Base-by-base conservation (phyloP, 129 eudicot genomes). In the Helianthus annuus region DNA sequence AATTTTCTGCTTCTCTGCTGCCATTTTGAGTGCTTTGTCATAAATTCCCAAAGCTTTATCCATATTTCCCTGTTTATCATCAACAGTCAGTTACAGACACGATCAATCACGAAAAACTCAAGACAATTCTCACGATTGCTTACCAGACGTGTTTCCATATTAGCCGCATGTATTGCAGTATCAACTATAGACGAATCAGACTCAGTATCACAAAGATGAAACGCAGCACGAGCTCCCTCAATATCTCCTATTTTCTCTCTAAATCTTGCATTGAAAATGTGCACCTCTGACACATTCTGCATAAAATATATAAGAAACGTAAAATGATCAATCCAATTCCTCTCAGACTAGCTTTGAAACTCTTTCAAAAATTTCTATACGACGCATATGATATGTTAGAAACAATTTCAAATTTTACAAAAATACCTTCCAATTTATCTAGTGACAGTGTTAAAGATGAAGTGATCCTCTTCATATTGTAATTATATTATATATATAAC, bases 91-190 rank as follows among this genome's bases (percentile, higher is more conserved):
- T 32, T 73, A 27, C 38, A 24, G 63, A 40, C 59, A 36, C 72
- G 36, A 34, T 24, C 61, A 46, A 24, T 55, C 32, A 39, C 17
- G 61, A 48, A 8, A 70, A 15, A 17, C 49, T 55, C 48, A 68
- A n/a, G 24, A 55, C 24, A 72, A 66, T 15, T 64, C 36, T 48
- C 64, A 51, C 38, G 78, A 19, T 34, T 42, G 40, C 48, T 12
- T 82, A 93, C 98, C 92, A 85, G 73, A 36, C 97, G 96, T 70
- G 85, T 93, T 79, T 93, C 92, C 92, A 89, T 81, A 75, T 93
- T 93, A 56, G 98, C 98, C 80, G 71, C 83, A 58, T 77, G 72
- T 59, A 78, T 76, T 71, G 86, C 79, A 27, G 63, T 70, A 64
- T 81, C 84, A 74, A 87, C 65, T 66, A 87, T 83, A 70, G 66